Evolutionary conservation across 176 grass and related monocot species (phyloP), one percentile per base, ranked within the genome.

Genomic region (Coix lacrymajobi): DNA sequence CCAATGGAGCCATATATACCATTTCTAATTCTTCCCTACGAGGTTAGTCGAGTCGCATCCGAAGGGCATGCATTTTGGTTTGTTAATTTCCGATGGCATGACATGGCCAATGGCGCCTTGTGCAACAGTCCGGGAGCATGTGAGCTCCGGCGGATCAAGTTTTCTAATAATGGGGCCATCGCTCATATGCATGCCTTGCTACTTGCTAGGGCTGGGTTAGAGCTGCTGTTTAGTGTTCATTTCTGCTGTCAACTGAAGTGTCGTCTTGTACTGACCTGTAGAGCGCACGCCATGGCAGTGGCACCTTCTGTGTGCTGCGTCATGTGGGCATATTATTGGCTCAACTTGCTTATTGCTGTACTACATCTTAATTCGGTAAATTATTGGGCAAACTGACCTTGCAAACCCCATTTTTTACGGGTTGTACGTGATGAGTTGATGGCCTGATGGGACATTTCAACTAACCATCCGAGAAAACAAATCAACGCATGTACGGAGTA

Each of bases 241-340:
- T 33, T 41, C 17, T 70, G 87, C 17, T 76, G 87, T 30, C 51
- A 38, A 60, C 9, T 29, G 33, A 77, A 74, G 11, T 77, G 64
- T 24, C 63, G 73, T 75, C 19, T 81, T 85, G 83, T 76, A 85
- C 63, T 15, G 77, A 28, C 41, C 29, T 39, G 71, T n/a, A 16
- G 71, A 16, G 71, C 77, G 71, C 82, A 81, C 33, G 71, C 77
- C 82, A 54, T 29, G 56, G 71, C 33, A 9, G 52, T 77, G 83
- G 87, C 77, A 17, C 4, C 54, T 72, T 81, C 20, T 77, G 88
- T 77, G 88, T 77, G 63, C 78, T 82, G 25, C 34, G 70, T 81
- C 80, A 85, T 77, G 77, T 85, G 87, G 77, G 62, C 68, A 68
- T 77, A 64, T 85, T 64, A 85, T 85, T 85, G 77, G 28, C 71